Evolutionary conservation across 495 filamentous ascomycete genomes (phyloP), one percentile per base, ranked within the genome.

Genomic region (Talaromyces wortmannii): DNA sequence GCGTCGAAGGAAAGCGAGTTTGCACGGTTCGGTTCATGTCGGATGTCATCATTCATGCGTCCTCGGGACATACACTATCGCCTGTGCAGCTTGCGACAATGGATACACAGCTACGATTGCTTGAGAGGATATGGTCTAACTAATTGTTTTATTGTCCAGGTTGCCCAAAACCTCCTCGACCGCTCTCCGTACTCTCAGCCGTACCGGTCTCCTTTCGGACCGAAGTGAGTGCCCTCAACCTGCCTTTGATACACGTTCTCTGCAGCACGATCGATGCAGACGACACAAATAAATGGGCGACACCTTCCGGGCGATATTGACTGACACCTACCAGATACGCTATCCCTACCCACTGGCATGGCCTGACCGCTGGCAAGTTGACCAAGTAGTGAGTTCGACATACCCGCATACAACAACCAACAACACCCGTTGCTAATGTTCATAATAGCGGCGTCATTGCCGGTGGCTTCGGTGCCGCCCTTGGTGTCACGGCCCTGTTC

Each of bases 401-500:
- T 18, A 31, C 32, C 18, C 8, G 40, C 46, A 46, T 40, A 29
- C 52, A 29, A 42, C 17, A 53, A 31, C 36, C 45, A 5, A 4
- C 31, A 11, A 50, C 49, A 43, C 30, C 13, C 29, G n/a, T 32
- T 50, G 6, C 23, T 10, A 50, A 43, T 15, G 13, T 56, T n/a
- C n/a, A 5, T 31, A 33, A 69, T 44, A 88, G 84, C 57, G 83
- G 75, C 53, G 58, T 67, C 32, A 78, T 81, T 18, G 74, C 75
- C 15, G 79, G 61, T 53, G 72, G 69, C 32, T 87, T 88, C 68
- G 85, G 83, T 59, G 79, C 76, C 57, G 74, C 78, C 45, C 79
- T 78, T 43, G 84, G 79, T 59, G 65, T 83, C 63, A 82, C 82
- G 66, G 82, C 79, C n/a, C 65, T 90, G 58, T 87, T 83, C 73